A percentile compares a stretch with the other conserved stretches of the same genome.
These are phyloP conservation scores for Corniculantispora saksenae DNA, from an alignment of 2,329 filamentous ascomycete species.

Conservation along the genomic window DNA sequence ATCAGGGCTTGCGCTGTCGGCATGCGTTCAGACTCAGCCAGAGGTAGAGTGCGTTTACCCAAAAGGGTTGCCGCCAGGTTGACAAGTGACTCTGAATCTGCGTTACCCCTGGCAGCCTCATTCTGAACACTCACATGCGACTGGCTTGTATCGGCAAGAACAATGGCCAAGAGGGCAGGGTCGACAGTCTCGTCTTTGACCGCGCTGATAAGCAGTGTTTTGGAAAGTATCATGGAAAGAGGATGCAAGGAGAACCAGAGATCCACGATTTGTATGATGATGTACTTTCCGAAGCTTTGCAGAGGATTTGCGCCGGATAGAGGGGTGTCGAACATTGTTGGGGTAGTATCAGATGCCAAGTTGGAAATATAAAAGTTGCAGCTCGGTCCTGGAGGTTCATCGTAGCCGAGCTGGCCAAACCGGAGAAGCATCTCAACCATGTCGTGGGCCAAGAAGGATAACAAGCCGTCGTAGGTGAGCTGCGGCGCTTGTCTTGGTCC, in stretches of 20 bases:
- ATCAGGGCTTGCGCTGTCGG: not conserved
- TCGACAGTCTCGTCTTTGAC: not conserved
- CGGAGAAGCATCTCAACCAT: constrained; percentile 2
- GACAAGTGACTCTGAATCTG: not conserved
- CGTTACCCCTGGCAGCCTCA: not conserved
- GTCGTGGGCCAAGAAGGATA: not conserved
- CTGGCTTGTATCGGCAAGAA: not conserved
- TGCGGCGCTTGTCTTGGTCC: not conserved
- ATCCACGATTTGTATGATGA: not conserved
- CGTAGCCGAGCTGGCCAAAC: not conserved
- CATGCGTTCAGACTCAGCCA: not conserved
- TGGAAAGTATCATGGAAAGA: not conserved
- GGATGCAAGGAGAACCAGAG: not conserved
- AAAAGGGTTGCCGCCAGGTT: not conserved
- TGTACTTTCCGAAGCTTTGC: not conserved
- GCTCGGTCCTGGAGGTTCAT: not conserved
- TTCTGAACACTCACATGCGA: not conserved
- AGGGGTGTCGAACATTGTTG: not conserved
- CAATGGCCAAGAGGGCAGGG: not conserved
- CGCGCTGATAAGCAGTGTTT: not conserved
- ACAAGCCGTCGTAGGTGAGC: not conserved
- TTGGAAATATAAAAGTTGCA: constrained; percentile 1
- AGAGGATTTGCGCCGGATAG: not conserved
- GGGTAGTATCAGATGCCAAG: not conserved
- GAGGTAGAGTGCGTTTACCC: not conserved